A percentile compares a stretch with the other conserved stretches of the same genome.
Conservation (phyloP, 345 rosid species). For the Populus deltoides region DNA sequence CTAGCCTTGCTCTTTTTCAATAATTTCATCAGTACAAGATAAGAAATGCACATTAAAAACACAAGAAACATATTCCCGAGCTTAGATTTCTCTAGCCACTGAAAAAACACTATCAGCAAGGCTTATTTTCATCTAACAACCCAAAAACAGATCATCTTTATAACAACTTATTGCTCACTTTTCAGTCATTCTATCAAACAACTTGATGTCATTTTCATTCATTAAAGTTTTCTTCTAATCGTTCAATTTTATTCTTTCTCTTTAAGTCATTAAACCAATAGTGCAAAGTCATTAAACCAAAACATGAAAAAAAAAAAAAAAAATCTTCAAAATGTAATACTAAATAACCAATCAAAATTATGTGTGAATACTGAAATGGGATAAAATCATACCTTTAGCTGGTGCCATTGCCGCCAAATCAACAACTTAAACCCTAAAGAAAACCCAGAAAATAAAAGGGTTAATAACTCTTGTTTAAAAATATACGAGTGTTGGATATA, state of each 20-base stretch:
- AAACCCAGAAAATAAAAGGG: neutral
- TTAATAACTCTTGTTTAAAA: neutral
- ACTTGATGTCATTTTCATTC: neutral
- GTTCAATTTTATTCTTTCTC: neutral
- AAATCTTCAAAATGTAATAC: too few species aligned
- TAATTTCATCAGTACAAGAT: neutral
- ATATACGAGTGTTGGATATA: neutral
- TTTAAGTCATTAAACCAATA: neutral
- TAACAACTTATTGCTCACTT: neutral
- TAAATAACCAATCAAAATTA: neutral
- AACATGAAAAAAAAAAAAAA: neutral
- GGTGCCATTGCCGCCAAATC: conserved; percentile 18
- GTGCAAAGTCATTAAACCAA: neutral
- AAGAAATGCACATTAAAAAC: neutral
- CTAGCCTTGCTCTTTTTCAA: neutral
- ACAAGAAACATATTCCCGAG: neutral
- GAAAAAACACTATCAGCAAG: neutral
- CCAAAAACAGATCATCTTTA: too few species aligned
- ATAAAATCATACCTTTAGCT: conserved; percentile 17
- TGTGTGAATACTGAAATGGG: neutral
- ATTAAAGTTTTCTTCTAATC: neutral
- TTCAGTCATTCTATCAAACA: neutral
- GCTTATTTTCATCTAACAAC: neutral
- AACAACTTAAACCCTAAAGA: conserved; percentile 10
- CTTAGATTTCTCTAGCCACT: neutral